phyloP scores from a whole-genome alignment of 257 asterid genomes.

The Solanum chiquidenum region DNA sequence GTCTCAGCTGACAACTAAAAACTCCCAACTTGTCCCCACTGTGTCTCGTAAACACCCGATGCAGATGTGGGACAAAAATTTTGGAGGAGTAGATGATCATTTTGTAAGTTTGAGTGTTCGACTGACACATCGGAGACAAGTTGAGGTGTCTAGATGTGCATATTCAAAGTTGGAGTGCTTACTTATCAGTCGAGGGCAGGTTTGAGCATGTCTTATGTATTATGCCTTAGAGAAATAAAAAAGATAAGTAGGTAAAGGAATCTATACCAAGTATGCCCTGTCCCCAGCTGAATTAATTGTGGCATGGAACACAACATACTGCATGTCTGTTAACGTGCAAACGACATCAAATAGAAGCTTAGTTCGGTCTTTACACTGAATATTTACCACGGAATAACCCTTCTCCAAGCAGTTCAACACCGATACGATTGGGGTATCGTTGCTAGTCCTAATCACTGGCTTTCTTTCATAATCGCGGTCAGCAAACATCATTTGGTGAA shows the following conservation, averaged over 20 bases:
- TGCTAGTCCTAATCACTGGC: constrained; percentile 11
- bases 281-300: constrained; percentile 55
- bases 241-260: not conserved
- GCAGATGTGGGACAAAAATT: not conserved
- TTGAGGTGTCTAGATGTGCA: not conserved
- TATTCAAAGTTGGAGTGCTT: not conserved
- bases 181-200: not conserved
- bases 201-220: not conserved
- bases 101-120: not conserved
- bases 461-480: constrained; percentile 81
- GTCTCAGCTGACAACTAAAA: not conserved
- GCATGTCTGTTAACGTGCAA: constrained; percentile 92
- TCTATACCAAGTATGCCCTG: constrained; percentile 53
- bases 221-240: not conserved
- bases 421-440: constrained; percentile 23
- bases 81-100: not conserved
- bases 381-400: constrained; percentile 73
- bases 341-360: constrained; percentile 84
- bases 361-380: constrained; percentile 71
- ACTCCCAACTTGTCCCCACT: not conserved
- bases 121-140: not conserved
- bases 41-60: not conserved
- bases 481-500: constrained; percentile 94
- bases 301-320: constrained; percentile 82
- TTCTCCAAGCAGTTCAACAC: constrained; percentile 71